Evolutionary conservation across 2,329 filamentous ascomycete species (phyloP), one percentile per base, ranked within the genome.

Genomic region (Phialophora chinensis): DNA sequence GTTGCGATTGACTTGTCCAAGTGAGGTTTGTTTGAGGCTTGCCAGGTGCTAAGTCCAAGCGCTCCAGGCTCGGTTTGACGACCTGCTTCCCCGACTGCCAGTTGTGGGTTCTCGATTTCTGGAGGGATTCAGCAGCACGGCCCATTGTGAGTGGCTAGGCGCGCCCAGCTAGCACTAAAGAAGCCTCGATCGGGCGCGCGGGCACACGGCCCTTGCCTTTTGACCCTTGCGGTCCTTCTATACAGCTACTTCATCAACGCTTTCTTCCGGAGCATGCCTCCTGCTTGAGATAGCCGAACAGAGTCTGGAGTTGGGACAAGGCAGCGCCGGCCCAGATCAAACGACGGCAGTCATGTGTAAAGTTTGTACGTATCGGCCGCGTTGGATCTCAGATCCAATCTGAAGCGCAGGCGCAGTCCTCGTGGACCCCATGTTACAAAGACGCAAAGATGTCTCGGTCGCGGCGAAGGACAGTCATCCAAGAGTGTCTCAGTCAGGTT

Each of bases 21-120:
- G 57, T 35, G n/a, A 31, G 57, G 57, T 31, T 61, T 61, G 59
- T 61, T 61, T 61, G 59, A 54, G 59, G 59, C 49, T 50, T 53
- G 49, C 25, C 8, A 33, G 49, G 50, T 54, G 31, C 35, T 10
- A 61, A 61, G 27, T 20, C 49, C 38, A 44, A 60, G 42, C 57
- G 49, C 27, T 55, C 35, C 59, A 42, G 59, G 35, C 33, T 60
- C 58, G 27, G 49, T 17, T 27, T 35, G 25, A 54, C 20, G 52
- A n/a, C 10, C 12, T 55, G 25, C n/a, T 54, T 61, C 59, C 59
- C 59, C 59, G 59, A 44, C 35, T 35, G 49, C 25, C 29, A 31
- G 53, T 12, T 55, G 29, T 61, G 59, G 49, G 20, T 52, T 42
- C 49, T 54, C 20, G 59, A 35, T 29, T n/a, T 31, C 59, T 35